Evolutionary conservation across 768 basidiomycete species (phyloP), one percentile per base, ranked within the genome.

Genomic region (Trametes sanguinea): DNA sequence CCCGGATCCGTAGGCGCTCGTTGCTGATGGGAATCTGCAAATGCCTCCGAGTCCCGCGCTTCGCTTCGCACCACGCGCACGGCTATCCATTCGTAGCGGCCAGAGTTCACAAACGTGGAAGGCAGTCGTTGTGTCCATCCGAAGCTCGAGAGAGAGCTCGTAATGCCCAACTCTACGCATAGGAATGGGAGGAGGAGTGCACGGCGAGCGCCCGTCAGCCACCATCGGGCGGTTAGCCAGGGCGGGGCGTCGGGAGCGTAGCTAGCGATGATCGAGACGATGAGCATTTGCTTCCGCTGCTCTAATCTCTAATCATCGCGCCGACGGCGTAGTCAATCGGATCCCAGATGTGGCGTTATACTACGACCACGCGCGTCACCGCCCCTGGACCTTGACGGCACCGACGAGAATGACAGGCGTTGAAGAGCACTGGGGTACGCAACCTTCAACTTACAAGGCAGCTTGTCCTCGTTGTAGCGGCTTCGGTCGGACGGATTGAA

Each of bases 341-440:
- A 62, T 62, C 61, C 61, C 44, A 62, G 61, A 62, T 62, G 61
- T 62, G 61, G 61, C 61, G 61, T 62, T 62, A 62, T 56, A 46
- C 61, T 61, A 51, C 57, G 57, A 30, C 42, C 35, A 37, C 35
- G 43, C 32, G 45, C 50, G 50, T 53, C 51, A 53, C 32, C 17
- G 57, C 46, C 57, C 57, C 57, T 59, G 57, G 37, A 42, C 61
- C 32, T n/a, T 44, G 35, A 10, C 50, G 50, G 55, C 43, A 39
- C 50, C 51, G 50, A 57, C 50, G 16, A 27, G 13, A 30, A 56
- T 27, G 54, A 61, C 48, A 50, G 60, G 40, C 50, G 50, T 27
- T 54, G 52, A 48, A 11, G 11, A 37, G 35, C 6, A 11, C 35
- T 11, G 35, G 35, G 6, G 13, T 33, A 47, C n/a, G 33, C 33